These are phyloP conservation scores for Angophora floribunda DNA, from an alignment of 345 rosid genomes.

Conservation along the genomic window DNA sequence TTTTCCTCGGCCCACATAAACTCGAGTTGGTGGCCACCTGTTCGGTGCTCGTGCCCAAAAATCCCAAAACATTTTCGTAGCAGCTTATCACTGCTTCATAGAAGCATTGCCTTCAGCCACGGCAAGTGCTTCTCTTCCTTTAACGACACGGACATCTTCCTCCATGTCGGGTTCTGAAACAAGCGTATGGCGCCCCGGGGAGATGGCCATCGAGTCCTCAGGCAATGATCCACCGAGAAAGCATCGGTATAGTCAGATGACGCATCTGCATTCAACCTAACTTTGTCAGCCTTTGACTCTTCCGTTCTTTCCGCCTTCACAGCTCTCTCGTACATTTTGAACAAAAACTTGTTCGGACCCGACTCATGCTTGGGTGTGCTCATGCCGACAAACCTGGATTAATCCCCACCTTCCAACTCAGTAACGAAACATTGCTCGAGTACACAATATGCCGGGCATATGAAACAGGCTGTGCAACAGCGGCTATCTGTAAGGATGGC, in stretches of 20 bases:
- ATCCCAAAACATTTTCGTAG: not conserved
- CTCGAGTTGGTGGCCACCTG: not conserved
- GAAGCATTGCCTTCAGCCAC: not conserved
- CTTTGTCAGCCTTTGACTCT: not conserved
- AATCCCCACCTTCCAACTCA: not conserved
- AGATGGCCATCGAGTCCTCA: not conserved
- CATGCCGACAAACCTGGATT: not conserved
- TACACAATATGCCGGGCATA: not conserved
- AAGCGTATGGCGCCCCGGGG: too few species aligned
- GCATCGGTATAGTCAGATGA: not conserved
- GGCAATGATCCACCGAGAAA: not conserved
- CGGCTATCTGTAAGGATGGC: not conserved
- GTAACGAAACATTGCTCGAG: accelerated
- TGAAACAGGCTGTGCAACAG: not conserved
- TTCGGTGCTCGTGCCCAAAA: not conserved
- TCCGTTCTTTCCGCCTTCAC: not conserved
- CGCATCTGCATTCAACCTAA: not conserved
- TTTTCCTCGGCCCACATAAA: not conserved
- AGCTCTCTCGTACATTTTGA: not conserved
- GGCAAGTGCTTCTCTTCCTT: not conserved
- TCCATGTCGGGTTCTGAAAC: not conserved
- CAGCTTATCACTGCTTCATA: not conserved
- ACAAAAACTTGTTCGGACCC: not conserved
- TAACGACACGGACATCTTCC: not conserved
- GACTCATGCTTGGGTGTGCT: not conserved